Conservation (phyloP, 75 land plant genomes). For the Gnetum montanum region DNA sequence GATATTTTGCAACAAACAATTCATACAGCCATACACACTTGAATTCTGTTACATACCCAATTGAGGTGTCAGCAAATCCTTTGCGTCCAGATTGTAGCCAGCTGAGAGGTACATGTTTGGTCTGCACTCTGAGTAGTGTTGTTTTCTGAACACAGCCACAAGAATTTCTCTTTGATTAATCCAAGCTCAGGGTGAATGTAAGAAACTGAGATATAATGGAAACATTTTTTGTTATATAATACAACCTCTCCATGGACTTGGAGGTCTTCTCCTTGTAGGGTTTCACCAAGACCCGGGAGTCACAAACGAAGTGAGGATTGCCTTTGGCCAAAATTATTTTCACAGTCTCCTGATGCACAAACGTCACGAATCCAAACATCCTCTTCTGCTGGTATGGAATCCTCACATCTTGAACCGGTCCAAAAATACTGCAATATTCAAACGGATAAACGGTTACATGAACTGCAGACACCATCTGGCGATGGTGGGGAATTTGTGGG, state of each 20-base stretch:
- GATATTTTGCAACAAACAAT: no score
- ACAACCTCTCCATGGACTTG: conserved; percentile 75
- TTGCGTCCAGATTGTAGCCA: background rate
- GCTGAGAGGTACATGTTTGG: conserved; percentile 1
- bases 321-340: conserved; percentile 85
- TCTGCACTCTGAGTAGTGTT: background rate
- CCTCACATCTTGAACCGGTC: conserved; percentile 97
- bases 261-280: conserved; percentile 92
- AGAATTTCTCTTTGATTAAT: background rate
- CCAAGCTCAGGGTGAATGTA: background rate
- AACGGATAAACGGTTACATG: background rate
- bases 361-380: conserved; percentile 98
- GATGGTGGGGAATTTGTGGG: background rate
- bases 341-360: conserved; percentile 89
- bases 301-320: conserved; percentile 94
- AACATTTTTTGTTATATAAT: background rate
- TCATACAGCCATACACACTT: conserved; percentile 10
- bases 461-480: background rate
- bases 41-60: no score
- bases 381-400: conserved; percentile 98
- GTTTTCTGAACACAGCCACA: background rate
- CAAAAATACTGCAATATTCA: conserved; percentile 56
- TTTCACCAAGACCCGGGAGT: conserved; percentile 90
- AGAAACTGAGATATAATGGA: background rate
- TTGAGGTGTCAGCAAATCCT: no score